phyloP scores from a whole-genome alignment of 1,284 basidiomycete genomes.

The Moesziomyces parantarcticus region DNA sequence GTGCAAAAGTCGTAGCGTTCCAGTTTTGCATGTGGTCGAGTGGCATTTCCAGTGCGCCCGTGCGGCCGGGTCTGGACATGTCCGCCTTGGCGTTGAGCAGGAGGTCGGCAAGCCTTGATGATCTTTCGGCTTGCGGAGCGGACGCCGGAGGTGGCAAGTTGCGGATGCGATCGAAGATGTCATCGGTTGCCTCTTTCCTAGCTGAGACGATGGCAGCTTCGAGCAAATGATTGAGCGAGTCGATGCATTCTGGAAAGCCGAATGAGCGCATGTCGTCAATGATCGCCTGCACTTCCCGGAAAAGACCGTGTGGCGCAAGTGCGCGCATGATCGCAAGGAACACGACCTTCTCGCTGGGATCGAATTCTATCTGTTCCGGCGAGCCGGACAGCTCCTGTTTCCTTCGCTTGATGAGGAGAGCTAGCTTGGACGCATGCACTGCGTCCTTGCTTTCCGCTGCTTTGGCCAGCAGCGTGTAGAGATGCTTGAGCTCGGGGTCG shows the following conservation, averaged over 20 bases:
- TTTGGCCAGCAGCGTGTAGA: conserved; percentile 25
- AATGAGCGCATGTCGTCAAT: conserved; percentile 46
- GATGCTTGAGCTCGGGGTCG: conserved; percentile 36
- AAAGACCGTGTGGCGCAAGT: conserved; percentile 34
- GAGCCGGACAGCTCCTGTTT: conserved; percentile 15
- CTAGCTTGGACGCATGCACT: conserved; percentile 16
- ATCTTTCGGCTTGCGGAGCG: not conserved
- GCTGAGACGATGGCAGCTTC: conserved; percentile 42
- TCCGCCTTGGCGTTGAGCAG: conserved; percentile 2
- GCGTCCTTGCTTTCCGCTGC: conserved; percentile 33
- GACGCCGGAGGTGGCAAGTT: conserved; percentile 9
- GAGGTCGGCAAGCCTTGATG: conserved; percentile 12
- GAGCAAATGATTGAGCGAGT: conserved; percentile 45
- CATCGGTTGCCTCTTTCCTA: conserved; percentile 13
- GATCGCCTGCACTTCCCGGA: conserved; percentile 34
- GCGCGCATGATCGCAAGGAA: conserved; percentile 36
- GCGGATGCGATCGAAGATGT: conserved; percentile 30
- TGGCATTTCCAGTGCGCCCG: conserved; percentile 12
- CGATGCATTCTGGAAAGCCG: conserved; percentile 26
- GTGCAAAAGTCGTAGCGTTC: conserved; percentile 49
- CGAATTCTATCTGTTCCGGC: conserved; percentile 8
- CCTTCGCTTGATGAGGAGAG: conserved; percentile 31
- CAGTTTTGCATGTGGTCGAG: conserved; percentile 33
- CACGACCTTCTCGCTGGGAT: conserved; percentile 27
- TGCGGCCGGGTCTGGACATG: not conserved